Evolutionary conservation across 352 stramenopile genomes (phyloP), one percentile per base, ranked within the genome.

Genomic region (Halophytophthora polymorphica): DNA sequence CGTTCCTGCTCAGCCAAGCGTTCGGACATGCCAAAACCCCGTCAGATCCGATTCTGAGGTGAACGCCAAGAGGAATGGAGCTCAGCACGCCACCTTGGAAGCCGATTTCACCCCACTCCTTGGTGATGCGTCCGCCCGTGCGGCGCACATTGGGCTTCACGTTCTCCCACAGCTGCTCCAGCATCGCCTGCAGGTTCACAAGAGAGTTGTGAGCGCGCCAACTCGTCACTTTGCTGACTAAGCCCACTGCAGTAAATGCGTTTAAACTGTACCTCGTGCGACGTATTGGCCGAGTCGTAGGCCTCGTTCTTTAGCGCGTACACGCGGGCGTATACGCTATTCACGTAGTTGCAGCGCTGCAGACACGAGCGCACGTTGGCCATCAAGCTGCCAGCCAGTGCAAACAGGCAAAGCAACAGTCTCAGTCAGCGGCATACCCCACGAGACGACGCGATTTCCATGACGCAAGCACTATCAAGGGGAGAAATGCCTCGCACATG

Each of bases 51-150:
- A 38, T 46, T 13, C 29, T 53, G 6, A 36, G 17, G 7, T 14
- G 21, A 12, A 15, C n/a, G n/a, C n/a, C n/a, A n/a, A n/a, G n/a
- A n/a, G n/a, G n/a, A n/a, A n/a, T n/a, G n/a, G n/a, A n/a, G n/a
- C n/a, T n/a, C n/a, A n/a, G n/a, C n/a, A n/a, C n/a, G n/a, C n/a
- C 48, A 89, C 83, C 83, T 83, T 94, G 82, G 41, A 94, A 94
- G 22, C 84, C 84, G 43, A 94, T 93, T 36, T 94, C 84, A 25
- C 77, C 79, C 84, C 84, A 94, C 37, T 94, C 84, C 57, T 93
- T 94, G 2, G 84, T 94, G 50, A 91, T 88, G 1, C 84, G 71
- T 22, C 84, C 84, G 38, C 82, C 80, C 31, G 67, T 61, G 45
- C 84, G 82, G 52, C 84, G 84, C 15, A 91, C 66, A 38, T 85